Conservation (phyloP, 2,329 filamentous ascomycete genomes). For the Neocucurbitaria cava region DNA sequence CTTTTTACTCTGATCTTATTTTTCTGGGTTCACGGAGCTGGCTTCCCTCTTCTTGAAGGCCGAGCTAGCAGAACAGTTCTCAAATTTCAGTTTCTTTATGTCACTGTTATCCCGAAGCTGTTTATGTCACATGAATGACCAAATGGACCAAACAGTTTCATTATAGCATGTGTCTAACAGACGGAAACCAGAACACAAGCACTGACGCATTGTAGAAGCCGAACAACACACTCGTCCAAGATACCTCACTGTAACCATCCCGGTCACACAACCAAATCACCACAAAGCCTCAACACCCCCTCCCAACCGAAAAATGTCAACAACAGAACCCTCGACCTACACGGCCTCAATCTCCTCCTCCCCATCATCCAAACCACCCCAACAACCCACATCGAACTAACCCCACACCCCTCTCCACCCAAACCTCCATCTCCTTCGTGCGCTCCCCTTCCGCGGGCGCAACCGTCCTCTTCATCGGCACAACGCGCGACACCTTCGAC, state of each 20-base stretch:
- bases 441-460: constrained; percentile 58
- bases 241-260: not conserved
- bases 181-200: not conserved
- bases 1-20: not conserved
- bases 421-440: constrained; percentile 68
- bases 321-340: constrained; percentile 35
- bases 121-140: too few species aligned
- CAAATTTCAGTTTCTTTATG: too few species aligned
- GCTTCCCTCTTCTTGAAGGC: too few species aligned
- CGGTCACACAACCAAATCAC: not conserved
- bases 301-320: constrained; percentile 23
- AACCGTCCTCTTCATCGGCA: constrained; percentile 59
- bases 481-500: constrained; percentile 77
- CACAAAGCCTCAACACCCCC: not conserved
- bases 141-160: too few species aligned
- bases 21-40: not conserved
- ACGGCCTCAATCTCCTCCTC: constrained; percentile 33
- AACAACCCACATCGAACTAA: constrained; percentile 73
- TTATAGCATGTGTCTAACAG: too few species aligned
- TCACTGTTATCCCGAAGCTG: too few species aligned
- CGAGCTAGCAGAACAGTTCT: too few species aligned
- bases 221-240: not conserved
- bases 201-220: not conserved
- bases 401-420: constrained; percentile 66
- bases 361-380: constrained; percentile 36